Conservation (phyloP, 331 rosid species). For the Acacia concinna region DNA sequence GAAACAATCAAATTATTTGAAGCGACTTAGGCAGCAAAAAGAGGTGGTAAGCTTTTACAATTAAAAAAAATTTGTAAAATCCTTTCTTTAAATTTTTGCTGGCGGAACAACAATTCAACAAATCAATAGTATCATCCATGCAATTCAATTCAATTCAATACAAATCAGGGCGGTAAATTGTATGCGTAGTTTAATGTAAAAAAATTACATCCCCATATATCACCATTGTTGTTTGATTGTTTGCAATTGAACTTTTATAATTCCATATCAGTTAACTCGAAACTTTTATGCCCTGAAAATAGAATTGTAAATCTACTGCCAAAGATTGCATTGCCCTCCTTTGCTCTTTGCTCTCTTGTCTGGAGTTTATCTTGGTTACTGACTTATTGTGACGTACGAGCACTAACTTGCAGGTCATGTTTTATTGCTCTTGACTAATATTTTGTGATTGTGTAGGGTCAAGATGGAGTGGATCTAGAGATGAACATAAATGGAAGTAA, state of each 20-base stretch:
- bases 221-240: neutral
- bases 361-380: conserved; percentile 1
- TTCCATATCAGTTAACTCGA: conserved; percentile 12
- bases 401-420: conserved; percentile 4
- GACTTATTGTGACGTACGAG: neutral
- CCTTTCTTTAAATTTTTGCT: neutral
- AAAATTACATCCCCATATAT: conserved; percentile 16
- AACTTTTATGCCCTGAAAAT: conserved; percentile 28
- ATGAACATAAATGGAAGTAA: conserved; percentile 84
- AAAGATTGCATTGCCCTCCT: conserved; percentile 15
- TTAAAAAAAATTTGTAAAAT: neutral
- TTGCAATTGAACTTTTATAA: conserved; percentile 13
- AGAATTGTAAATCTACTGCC: neutral
- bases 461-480: conserved; percentile 92
- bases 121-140: neutral
- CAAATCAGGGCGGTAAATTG: neutral
- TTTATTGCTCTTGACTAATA: conserved; percentile 21
- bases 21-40: conserved; percentile 83
- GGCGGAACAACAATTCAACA: conserved; percentile 21
- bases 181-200: neutral
- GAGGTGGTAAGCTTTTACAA: conserved; percentile 54
- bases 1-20: conserved; percentile 93
- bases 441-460: conserved; percentile 61
- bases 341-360: conserved; percentile 13
- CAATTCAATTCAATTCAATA: conserved; percentile 22